A percentile compares a stretch with the other conserved stretches of the same genome.
phyloP scores from a whole-genome alignment of 2,329 filamentous ascomycete species.

The Aspergillus latus region DNA sequence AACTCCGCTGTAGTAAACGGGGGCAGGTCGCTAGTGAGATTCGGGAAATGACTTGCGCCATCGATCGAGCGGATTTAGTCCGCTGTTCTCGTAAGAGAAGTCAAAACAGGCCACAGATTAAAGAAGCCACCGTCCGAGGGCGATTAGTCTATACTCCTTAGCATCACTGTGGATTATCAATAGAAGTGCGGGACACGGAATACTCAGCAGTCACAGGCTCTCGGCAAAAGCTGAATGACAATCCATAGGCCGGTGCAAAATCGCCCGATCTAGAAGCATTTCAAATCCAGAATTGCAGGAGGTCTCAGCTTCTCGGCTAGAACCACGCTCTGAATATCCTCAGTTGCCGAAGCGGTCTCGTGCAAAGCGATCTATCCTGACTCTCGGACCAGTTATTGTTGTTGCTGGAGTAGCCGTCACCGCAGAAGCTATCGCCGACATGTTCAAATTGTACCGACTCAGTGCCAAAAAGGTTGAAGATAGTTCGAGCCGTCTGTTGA shows the following conservation, averaged over 20 bases:
- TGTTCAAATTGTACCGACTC: background rate
- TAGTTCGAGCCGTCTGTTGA: background rate
- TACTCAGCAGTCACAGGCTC: background rate
- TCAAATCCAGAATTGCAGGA: background rate
- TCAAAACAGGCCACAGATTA: constrained; percentile 9
- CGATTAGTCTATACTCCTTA: constrained; percentile 8
- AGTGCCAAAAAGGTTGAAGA: background rate
- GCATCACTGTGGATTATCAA: constrained; percentile 9
- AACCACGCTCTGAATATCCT: background rate
- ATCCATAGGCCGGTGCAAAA: background rate
- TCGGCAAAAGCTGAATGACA: background rate
- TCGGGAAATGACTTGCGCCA: background rate
- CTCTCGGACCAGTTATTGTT: background rate
- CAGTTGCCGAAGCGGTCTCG: background rate
- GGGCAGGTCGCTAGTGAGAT: background rate
- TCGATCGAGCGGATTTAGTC: background rate
- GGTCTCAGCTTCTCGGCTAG: background rate
- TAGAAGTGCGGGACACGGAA: constrained; percentile 9
- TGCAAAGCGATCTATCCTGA: background rate
- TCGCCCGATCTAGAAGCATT: background rate
- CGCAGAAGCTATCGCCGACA: background rate
- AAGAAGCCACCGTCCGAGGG: background rate
- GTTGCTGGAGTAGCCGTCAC: background rate
- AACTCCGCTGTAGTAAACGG: background rate
- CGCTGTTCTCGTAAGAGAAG: background rate